Conservation (phyloP, 2,329 filamentous ascomycete species). For the Pochonia chlamydosporia region DNA sequence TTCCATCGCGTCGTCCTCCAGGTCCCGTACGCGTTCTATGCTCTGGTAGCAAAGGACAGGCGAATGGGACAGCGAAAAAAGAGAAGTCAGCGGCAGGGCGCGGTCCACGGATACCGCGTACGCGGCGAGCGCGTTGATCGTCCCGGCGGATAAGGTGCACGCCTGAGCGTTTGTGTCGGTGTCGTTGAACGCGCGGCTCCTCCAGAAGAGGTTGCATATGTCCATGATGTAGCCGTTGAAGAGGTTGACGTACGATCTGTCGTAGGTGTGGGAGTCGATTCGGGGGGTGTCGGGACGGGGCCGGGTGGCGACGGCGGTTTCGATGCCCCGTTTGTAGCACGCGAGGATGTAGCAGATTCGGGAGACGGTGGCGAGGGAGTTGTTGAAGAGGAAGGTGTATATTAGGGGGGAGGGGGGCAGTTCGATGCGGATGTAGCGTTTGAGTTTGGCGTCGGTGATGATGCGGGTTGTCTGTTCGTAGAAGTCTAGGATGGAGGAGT, state of each 20-base stretch:
- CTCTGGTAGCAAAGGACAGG: conserved; percentile 51
- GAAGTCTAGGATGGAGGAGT: conserved; percentile 62
- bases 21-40: conserved; percentile 46
- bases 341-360: conserved; percentile 65
- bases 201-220: conserved; percentile 78
- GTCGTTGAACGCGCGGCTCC: conserved; percentile 62
- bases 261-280: conserved; percentile 39
- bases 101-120: conserved; percentile 46
- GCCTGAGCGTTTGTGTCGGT: conserved; percentile 58
- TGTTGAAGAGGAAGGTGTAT: conserved; percentile 65
- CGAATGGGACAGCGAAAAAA: conserved; percentile 56
- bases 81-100: conserved; percentile 36
- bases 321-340: conserved; percentile 68
- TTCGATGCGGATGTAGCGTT: conserved; percentile 55
- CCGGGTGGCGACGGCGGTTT: conserved; percentile 48
- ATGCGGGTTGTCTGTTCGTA: conserved; percentile 57
- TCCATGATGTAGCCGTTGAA: conserved; percentile 88
- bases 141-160: conserved; percentile 39
- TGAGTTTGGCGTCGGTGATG: conserved; percentile 44
- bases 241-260: conserved; percentile 54
- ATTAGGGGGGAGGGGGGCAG: conserved; percentile 63
- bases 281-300: conserved; percentile 8
- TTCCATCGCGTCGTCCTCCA: conserved; percentile 50
- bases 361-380: conserved; percentile 58
- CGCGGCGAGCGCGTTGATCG: conserved; percentile 37